A percentile compares a stretch with the other conserved stretches of the same genome.
Evolutionary conservation across 768 basidiomycete genomes (phyloP).

Genomic region (Phanerochaete sordida): DNA sequence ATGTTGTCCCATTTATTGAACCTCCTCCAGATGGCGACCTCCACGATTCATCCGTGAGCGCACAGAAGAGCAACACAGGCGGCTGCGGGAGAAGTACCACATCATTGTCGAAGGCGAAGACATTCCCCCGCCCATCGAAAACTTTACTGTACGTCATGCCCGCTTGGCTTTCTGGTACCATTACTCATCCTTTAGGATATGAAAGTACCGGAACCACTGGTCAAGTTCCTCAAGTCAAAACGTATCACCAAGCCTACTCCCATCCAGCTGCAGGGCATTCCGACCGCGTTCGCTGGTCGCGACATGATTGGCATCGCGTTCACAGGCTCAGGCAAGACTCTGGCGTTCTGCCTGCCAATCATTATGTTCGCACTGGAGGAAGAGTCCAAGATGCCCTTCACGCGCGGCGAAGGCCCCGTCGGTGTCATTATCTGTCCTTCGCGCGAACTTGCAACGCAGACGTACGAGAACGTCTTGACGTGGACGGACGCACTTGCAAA

Average conservation of each 20-base stretch:
- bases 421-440: constrained; percentile 96
- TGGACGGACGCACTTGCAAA: constrained; percentile 85
- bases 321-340: constrained; percentile 97
- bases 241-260: constrained; percentile 88
- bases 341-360: constrained; percentile 96
- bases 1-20: not conserved
- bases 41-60: constrained; percentile 79
- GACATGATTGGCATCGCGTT: constrained; percentile 99
- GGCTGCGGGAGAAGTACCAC: constrained; percentile 85
- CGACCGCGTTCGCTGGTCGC: constrained; percentile 93
- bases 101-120: constrained; percentile 94
- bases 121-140: constrained; percentile 89
- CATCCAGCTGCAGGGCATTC: constrained; percentile 96
- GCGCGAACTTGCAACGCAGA: constrained; percentile 94
- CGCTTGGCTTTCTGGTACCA: not conserved
- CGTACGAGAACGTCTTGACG: constrained; percentile 87
- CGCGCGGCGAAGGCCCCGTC: constrained; percentile 95
- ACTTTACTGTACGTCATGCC: constrained; percentile 59
- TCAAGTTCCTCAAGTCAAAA: constrained; percentile 80
- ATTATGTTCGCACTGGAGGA: constrained; percentile 97
- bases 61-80: constrained; percentile 63
- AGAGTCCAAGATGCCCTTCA: constrained; percentile 84
- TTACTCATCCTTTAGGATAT: constrained; percentile 64
- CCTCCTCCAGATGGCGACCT: constrained; percentile 70
- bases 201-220: constrained; percentile 90